phyloP scores from a whole-genome alignment of 1,284 basidiomycete species.

The Trichosporon ovoides region DNA sequence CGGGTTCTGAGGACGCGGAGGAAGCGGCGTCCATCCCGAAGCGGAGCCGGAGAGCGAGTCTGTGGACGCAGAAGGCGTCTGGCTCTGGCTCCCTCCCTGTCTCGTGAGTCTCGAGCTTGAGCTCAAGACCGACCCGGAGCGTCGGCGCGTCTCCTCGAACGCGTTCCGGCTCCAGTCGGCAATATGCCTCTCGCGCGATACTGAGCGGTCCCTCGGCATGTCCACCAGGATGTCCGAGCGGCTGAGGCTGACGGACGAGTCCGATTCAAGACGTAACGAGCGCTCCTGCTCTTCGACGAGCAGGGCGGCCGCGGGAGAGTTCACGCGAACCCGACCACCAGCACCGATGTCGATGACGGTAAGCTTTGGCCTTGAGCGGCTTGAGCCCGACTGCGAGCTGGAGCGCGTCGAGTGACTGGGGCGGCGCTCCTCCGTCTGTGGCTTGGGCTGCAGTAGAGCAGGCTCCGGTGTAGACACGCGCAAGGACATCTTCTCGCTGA shows the following conservation, averaged over 20 bases:
- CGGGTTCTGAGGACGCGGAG: background rate
- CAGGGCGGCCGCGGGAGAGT: background rate
- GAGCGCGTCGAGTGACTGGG: no score
- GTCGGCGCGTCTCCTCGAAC: background rate
- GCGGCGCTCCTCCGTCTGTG: no score
- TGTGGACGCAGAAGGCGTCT: background rate
- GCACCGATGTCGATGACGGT: constrained; percentile 1
- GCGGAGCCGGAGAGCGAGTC: background rate
- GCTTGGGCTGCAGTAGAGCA: no score
- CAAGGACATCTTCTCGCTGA: background rate
- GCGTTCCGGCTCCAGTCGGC: background rate
- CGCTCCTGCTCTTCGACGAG: background rate
- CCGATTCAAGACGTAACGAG: background rate
- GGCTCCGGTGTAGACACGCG: background rate
- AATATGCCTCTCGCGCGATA: background rate
- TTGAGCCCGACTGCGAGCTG: background rate
- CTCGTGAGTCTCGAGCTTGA: background rate
- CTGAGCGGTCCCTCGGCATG: background rate
- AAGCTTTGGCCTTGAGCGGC: background rate
- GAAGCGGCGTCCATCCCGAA: background rate
- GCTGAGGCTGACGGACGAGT: background rate
- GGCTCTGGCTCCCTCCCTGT: background rate
- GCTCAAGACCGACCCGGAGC: background rate
- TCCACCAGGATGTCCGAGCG: background rate
- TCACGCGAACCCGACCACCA: background rate